Evolutionary conservation across 495 filamentous ascomycete genomes (phyloP).

Genomic region (Neurospora intermedia): DNA sequence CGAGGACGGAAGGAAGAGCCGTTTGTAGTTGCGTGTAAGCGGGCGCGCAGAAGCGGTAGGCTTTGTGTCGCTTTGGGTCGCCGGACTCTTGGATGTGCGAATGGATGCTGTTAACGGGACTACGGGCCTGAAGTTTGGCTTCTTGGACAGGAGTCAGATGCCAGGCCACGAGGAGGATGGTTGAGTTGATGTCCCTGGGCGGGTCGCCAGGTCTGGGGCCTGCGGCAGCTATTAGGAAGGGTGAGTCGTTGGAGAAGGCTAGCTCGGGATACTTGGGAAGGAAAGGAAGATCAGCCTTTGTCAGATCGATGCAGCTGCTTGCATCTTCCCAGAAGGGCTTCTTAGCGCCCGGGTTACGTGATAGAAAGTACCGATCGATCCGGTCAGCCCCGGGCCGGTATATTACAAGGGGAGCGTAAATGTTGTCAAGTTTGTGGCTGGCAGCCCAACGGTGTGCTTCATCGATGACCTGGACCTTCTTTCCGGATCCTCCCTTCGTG

Average conservation of each 20-base stretch:
- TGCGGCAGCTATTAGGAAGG: conserved; percentile 17
- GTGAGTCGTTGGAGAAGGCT: conserved; percentile 14
- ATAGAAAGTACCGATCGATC: conserved; percentile 19
- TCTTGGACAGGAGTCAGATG: conserved; percentile 15
- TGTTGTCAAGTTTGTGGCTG: conserved; percentile 8
- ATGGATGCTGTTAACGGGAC: conserved; percentile 7
- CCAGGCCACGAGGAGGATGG: conserved; percentile 20
- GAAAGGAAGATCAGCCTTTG: conserved; percentile 14
- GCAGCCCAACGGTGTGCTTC: conserved; percentile 22
- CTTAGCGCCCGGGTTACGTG: conserved; percentile 11
- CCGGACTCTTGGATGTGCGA: conserved; percentile 2
- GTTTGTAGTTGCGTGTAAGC: conserved; percentile 15
- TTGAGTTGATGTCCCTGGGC: not conserved
- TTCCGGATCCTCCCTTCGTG: conserved; percentile 10
- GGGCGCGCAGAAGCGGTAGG: conserved; percentile 15
- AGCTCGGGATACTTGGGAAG: conserved; percentile 22
- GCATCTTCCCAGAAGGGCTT: conserved; percentile 18
- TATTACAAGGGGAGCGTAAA: conserved; percentile 16
- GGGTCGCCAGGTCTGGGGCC: conserved; percentile 17
- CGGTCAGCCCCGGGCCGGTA: conserved; percentile 18
- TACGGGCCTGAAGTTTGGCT: conserved; percentile 7
- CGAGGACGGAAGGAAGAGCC: conserved; percentile 15
- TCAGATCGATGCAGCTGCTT: conserved; percentile 15
- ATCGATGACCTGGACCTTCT: conserved; percentile 21
- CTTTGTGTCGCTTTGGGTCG: conserved; percentile 11